Evolutionary conservation across 192 early-diverging fungal genomes (phyloP), one percentile per base, ranked within the genome.

Genomic region (Coemansia asiatica): DNA sequence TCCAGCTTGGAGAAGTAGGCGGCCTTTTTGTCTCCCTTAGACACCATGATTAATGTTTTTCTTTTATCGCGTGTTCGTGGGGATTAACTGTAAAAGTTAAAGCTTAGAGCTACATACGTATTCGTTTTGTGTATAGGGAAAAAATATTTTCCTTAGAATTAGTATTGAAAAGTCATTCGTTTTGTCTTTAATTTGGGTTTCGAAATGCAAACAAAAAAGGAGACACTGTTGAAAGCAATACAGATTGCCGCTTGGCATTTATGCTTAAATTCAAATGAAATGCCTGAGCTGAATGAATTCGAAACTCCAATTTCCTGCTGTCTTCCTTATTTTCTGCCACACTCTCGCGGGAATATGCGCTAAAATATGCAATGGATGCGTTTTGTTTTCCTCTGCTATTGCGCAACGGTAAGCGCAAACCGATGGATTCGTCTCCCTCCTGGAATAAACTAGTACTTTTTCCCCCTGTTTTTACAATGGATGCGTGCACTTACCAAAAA

Each of bases 1-100:
- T 92, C 90, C 75, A 99, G 92, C 89, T 95, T 95, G 56, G 82
- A 72, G 84, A 97, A 96, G 87, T 98, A 99, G 75, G 89, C 90
- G 85, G 88, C 92, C 85, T 99, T 99, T 85, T 96, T 96, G 36
- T 81, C 79, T 81, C 79, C 79, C 79, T 76, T 81, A 59, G 79
- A 68, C 79, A 81, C 71, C 73, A 21, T 66, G 33, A 47, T 56
- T 69, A 33, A 31, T 58, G 8, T 33, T 33, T 13, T 16, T 49
- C 18, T 44, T 33, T 61, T 57, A 31, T 56, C 60, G 47, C 23
- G 74, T 81, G 71, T 69, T 64, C 79, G 71, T 66, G 74, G 74
- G 79, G 79, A 35, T 69, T 67, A 67, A 64, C 65, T 26, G 19
- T 57, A 12, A 48, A 47, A 40, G 63, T 46, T 69, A 59, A 74